phyloP scores from a whole-genome alignment of 306 rosid genomes.

The Acmispon strigosus region DNA sequence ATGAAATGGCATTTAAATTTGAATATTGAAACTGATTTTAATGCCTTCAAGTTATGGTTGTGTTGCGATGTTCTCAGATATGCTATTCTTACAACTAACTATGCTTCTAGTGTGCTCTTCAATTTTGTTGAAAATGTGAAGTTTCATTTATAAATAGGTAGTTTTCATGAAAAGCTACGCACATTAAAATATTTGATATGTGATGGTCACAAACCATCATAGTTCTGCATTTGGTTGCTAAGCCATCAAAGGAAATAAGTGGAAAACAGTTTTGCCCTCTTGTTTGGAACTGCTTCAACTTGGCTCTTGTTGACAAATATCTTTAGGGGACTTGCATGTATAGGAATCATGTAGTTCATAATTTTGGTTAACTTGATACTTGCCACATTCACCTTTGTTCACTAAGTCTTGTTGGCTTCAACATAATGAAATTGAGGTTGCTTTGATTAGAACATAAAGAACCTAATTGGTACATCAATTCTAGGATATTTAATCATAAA shows the following conservation, averaged over 20 bases:
- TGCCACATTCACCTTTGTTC: not conserved
- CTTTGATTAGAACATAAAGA: not conserved
- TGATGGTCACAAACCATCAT: not conserved
- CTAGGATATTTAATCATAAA: not conserved
- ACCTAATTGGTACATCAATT: not conserved
- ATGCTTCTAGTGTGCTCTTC: not conserved
- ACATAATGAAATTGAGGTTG: conserved; percentile 7
- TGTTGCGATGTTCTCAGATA: not conserved
- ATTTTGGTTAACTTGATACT: not conserved
- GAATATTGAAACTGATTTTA: conserved; percentile 3
- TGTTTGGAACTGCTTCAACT: not conserved
- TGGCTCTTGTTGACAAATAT: not conserved
- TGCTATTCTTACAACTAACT: not conserved
- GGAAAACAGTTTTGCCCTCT: not conserved
- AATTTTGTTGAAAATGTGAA: not conserved
- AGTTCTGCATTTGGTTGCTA: conserved; percentile 1
- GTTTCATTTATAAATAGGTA: not conserved
- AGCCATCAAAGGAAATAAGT: not conserved
- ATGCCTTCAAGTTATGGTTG: not conserved
- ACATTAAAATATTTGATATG: not conserved
- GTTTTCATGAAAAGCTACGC: not conserved
- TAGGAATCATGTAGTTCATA: not conserved
- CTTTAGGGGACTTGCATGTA: not conserved
- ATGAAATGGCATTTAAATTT: not conserved
- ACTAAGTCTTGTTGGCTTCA: not conserved